These are phyloP conservation scores for Boletus eberwhitei DNA, from an alignment of 768 basidiomycete genomes.

Conservation along the genomic window DNA sequence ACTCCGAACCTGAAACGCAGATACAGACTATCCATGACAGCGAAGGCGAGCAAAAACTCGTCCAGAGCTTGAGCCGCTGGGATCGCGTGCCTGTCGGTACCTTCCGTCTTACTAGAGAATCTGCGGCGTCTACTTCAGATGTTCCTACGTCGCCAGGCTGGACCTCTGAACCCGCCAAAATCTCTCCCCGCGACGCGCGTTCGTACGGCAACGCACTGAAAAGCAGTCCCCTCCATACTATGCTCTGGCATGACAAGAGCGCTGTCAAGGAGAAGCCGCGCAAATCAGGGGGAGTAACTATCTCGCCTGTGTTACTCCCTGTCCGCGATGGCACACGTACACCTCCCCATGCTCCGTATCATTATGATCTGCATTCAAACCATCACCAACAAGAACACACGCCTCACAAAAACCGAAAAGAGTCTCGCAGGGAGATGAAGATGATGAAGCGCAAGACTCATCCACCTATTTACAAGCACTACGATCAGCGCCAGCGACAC, in stretches of 20 bases:
- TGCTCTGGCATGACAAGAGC: slow-evolving; percentile 47
- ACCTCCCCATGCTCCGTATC: slow-evolving; percentile 40
- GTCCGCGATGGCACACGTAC: slow-evolving; percentile 55
- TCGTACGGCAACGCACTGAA: slow-evolving; percentile 45
- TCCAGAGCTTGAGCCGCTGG: slow-evolving; percentile 62
- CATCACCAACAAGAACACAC: slow-evolving; percentile 35
- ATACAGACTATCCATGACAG: slow-evolving; percentile 30
- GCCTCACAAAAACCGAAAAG: slow-evolving; percentile 56
- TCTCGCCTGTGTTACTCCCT: slow-evolving; percentile 53
- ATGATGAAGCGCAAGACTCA: slow-evolving; percentile 58
- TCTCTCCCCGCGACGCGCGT: slow-evolving; percentile 16
- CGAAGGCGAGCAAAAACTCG: slow-evolving; percentile 39
- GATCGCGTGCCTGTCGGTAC: slow-evolving; percentile 70
- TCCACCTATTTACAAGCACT: slow-evolving; percentile 35
- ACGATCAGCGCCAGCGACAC: slow-evolving; percentile 47
- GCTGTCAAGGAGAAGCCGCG: slow-evolving; percentile 17
- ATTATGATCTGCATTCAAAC: slow-evolving; percentile 35
- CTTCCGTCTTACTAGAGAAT: slow-evolving; percentile 59
- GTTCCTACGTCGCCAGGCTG: slow-evolving; percentile 29
- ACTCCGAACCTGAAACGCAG: slow-evolving; percentile 46
- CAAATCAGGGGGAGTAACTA: slow-evolving; percentile 34
- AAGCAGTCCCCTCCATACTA: slow-evolving; percentile 52
- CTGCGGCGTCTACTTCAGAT: slow-evolving; percentile 25
- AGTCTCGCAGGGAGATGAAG: slow-evolving; percentile 65
- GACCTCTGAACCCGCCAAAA: slow-evolving; percentile 25